These are phyloP conservation scores for Biscogniauxia marginata DNA, from an alignment of 2,329 filamentous ascomycete genomes.

Conservation along the genomic window DNA sequence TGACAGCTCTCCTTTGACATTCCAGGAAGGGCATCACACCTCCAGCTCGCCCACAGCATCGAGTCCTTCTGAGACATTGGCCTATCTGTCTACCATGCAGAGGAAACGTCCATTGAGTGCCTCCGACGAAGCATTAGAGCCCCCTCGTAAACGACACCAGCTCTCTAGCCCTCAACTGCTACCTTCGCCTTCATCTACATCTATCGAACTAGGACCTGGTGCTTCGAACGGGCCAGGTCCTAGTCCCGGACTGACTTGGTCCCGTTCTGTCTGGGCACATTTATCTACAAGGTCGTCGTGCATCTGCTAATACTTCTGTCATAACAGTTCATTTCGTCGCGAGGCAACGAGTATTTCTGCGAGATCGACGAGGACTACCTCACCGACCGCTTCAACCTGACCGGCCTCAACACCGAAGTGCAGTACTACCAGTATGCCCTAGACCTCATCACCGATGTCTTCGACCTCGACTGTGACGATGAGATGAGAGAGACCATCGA, in stretches of 20 bases:
- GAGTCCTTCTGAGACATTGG: too few species aligned
- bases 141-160: too few species aligned
- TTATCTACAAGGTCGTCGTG: background rate
- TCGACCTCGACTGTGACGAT: slow-evolving; percentile 97
- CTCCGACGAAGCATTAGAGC: too few species aligned
- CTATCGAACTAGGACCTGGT: too few species aligned
- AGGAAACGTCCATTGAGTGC: too few species aligned
- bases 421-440: slow-evolving; percentile 99
- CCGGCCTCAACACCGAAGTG: slow-evolving; percentile 93
- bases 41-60: too few species aligned
- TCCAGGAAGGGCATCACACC: too few species aligned
- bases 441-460: slow-evolving; percentile 95
- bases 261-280: background rate
- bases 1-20: too few species aligned
- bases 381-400: slow-evolving; percentile 96
- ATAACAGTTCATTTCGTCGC: slow-evolving; percentile 93
- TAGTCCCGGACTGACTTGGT: background rate
- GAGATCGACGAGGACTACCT: slow-evolving; percentile 99
- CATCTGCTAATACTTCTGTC: slow-evolving; percentile 20
- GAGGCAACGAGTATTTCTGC: slow-evolving; percentile 99
- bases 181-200: too few species aligned
- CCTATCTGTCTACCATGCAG: too few species aligned
- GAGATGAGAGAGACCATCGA: slow-evolving; percentile 98
- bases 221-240: background rate
- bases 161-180: too few species aligned